These are phyloP conservation scores for Datisca glomerata DNA, from an alignment of 306 rosid genomes.

Conservation along the genomic window DNA sequence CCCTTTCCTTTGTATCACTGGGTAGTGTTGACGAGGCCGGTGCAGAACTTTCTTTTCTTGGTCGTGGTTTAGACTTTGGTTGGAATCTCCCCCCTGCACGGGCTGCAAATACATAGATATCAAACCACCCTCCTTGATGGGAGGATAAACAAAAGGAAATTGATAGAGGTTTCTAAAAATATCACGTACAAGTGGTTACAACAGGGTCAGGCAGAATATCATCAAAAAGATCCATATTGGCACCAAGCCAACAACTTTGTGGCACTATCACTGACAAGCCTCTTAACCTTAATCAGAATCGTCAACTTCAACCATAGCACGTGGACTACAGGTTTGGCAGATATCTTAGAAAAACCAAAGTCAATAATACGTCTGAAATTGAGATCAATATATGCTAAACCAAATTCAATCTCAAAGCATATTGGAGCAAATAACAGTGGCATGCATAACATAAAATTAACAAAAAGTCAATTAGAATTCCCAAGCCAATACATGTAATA, in stretches of 20 bases:
- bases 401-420: no score
- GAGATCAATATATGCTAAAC: no score
- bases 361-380: no score
- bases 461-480: no score
- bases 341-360: no score
- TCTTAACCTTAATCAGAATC: background rate
- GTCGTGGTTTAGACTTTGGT: conserved; percentile 47
- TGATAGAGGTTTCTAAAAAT: background rate
- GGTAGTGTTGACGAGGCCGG: conserved; percentile 12
- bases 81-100: conserved; percentile 34
- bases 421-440: no score
- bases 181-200: conserved; percentile 24
- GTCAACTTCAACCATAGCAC: no score
- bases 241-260: background rate
- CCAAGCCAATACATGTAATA: no score
- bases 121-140: background rate
- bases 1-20: conserved; percentile 22
- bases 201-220: conserved; percentile 33
- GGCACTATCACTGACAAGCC: background rate
- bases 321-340: no score
- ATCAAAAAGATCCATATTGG: conserved; percentile 48
- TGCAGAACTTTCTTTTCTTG: conserved; percentile 24
- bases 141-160: background rate
- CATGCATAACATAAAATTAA: no score
- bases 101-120: conserved; percentile 20